Percentiles rank a stretch among this genome's conserved stretches.
Conservation (phyloP, 2,329 filamentous ascomycete genomes). For the Magnaporthales sp. region DNA sequence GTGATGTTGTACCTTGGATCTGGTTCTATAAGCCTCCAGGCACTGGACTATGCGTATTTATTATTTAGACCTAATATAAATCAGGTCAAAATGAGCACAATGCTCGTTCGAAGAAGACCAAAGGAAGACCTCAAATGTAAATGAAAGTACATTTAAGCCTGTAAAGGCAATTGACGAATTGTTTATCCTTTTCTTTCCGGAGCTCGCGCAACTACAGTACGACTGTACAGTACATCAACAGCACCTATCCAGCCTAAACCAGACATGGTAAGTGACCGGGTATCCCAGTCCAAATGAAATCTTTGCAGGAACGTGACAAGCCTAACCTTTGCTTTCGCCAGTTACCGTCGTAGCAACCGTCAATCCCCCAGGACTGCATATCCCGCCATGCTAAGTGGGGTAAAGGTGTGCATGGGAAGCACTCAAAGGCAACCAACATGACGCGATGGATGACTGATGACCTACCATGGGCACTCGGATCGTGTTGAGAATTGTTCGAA, state of each 20-base stretch:
- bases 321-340: not conserved
- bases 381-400: not conserved
- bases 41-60: not conserved
- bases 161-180: not conserved
- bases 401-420: not conserved
- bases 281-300: not conserved
- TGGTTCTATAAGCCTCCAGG: not conserved
- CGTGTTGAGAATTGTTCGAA: not conserved
- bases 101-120: too few species aligned
- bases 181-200: not conserved
- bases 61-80: not conserved
- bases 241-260: not conserved
- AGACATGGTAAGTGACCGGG: not conserved
- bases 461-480: not conserved
- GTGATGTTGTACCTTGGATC: not conserved
- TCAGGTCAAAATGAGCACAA: not conserved
- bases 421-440: not conserved
- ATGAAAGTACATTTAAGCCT: not conserved
- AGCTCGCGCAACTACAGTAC: not conserved
- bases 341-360: not conserved
- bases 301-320: not conserved
- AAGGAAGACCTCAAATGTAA: too few species aligned
- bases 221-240: not conserved
- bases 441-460: not conserved
- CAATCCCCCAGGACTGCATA: not conserved